phyloP scores from a whole-genome alignment of 768 basidiomycete genomes.

The Boletus sp. region DNA sequence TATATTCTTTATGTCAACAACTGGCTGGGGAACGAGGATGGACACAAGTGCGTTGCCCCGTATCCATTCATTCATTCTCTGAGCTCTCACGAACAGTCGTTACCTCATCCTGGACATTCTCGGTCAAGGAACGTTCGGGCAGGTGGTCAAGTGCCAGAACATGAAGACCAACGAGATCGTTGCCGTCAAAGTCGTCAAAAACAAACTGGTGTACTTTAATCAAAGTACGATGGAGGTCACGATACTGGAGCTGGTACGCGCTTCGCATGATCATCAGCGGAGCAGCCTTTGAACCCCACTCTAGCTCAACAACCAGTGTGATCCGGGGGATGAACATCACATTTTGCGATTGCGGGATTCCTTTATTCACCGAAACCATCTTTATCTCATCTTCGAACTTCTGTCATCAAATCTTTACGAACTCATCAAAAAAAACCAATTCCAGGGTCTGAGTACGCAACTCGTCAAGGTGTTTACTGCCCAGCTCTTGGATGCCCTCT shows the following conservation, averaged over 20 bases:
- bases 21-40: constrained; percentile 90
- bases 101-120: constrained; percentile 98
- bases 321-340: constrained; percentile 94
- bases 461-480: constrained; percentile 99
- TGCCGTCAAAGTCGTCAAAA: constrained; percentile 99
- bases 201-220: constrained; percentile 99
- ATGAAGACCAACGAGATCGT: constrained; percentile 99
- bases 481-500: constrained; percentile 88
- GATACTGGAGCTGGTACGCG: constrained; percentile 87
- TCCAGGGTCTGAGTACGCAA: constrained; percentile 94
- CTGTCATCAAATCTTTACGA: constrained; percentile 98
- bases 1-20: constrained; percentile 99
- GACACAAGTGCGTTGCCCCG: constrained; percentile 74
- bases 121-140: constrained; percentile 98
- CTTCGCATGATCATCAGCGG: not conserved
- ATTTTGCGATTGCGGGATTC: constrained; percentile 93
- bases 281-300: constrained; percentile 1
- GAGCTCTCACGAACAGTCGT: constrained; percentile 42
- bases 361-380: constrained; percentile 94
- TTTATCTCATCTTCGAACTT: constrained; percentile 97
- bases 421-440: constrained; percentile 99
- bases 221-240: constrained; percentile 99
- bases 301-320: constrained; percentile 93
- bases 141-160: constrained; percentile 99
- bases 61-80: constrained; percentile 1